These are phyloP conservation scores for Pichia sp. DNA, from an alignment of 1,139 yeast genomes.

Conservation along the genomic window DNA sequence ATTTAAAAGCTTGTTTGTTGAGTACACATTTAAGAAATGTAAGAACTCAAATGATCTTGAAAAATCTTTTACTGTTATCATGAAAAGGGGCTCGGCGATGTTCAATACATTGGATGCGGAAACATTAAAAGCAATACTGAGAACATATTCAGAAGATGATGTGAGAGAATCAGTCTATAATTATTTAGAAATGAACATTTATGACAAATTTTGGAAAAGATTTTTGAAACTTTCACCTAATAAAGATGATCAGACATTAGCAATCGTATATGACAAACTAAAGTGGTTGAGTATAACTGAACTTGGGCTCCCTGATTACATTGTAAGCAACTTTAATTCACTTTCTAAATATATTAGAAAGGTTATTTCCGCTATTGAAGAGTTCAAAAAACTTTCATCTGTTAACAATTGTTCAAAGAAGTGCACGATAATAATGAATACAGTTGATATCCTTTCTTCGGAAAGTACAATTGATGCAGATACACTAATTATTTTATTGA, in stretches of 20 bases:
- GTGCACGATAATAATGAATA: conserved; percentile 44
- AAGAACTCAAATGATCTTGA: conserved; percentile 32
- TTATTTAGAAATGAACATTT: conserved; percentile 63
- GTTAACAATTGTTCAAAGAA: conserved; percentile 51
- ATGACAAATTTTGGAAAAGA: conserved; percentile 57
- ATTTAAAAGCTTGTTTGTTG: conserved; percentile 6
- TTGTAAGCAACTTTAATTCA: conserved; percentile 22
- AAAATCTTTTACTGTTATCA: conserved; percentile 31
- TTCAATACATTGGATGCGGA: conserved; percentile 26
- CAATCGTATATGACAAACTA: conserved; percentile 38
- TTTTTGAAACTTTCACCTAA: conserved; percentile 33
- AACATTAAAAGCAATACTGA: conserved; percentile 9
- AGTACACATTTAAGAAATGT: conserved; percentile 21
- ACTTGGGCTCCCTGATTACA: conserved; percentile 48
- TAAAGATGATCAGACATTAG: conserved; percentile 28
- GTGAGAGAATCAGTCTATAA: conserved; percentile 53
- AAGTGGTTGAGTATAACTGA: conserved; percentile 63
- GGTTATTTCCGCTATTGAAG: conserved; percentile 47
- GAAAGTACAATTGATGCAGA: conserved; percentile 61
- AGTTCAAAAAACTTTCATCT: conserved; percentile 46
- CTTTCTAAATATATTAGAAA: conserved; percentile 38
- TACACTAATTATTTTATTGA: conserved; percentile 63
- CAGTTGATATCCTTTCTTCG: conserved; percentile 48
- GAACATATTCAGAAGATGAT: conserved; percentile 42
- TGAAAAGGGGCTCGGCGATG: conserved; percentile 37